Percentiles rank a stretch among this genome's conserved stretches.
phyloP scores from a whole-genome alignment of 805 yeast genomes.

The Ogataea minuta region DNA sequence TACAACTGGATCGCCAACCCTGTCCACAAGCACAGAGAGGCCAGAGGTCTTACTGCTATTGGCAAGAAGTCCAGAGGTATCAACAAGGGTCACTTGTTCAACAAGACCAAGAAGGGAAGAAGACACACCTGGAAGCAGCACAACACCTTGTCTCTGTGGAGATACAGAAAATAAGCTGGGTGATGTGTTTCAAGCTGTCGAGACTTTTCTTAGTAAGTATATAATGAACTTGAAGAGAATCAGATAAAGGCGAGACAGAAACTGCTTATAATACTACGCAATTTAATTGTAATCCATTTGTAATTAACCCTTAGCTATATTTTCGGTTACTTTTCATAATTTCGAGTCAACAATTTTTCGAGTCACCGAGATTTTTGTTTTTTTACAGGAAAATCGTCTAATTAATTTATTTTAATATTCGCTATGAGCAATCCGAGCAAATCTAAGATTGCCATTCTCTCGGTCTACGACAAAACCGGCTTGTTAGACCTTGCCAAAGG shows the following conservation, averaged over 20 bases:
- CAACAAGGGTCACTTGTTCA: conserved; percentile 99
- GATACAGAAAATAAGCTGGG: conserved; percentile 83
- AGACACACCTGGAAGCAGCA: conserved; percentile 99
- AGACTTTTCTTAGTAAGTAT: conserved; percentile 6
- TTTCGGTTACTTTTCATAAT: too few relatives aligned
- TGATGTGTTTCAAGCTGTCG: conserved; percentile 4
- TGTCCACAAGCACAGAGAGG: conserved; percentile 99
- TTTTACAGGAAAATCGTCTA: neutral
- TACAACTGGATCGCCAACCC: conserved; percentile 99
- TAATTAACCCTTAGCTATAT: too few relatives aligned
- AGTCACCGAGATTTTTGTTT: too few relatives aligned
- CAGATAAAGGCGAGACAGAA: too few relatives aligned
- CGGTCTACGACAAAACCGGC: conserved; percentile 98
- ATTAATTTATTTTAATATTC: conserved; percentile 7
- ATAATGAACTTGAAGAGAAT: neutral
- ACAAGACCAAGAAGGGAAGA: conserved; percentile 98
- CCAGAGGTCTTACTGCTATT: conserved; percentile 96
- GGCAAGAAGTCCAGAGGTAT: conserved; percentile 99
- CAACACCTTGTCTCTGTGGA: conserved; percentile 98
- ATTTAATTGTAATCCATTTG: too few relatives aligned
- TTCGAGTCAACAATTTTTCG: too few relatives aligned
- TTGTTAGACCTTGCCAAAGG: conserved; percentile 95
- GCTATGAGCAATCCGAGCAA: conserved; percentile 27
- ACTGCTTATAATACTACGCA: too few relatives aligned
- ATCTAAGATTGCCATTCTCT: conserved; percentile 86